Evolutionary conservation across 305 asterid species (phyloP).

Genomic region (Fraxinus ornus): DNA sequence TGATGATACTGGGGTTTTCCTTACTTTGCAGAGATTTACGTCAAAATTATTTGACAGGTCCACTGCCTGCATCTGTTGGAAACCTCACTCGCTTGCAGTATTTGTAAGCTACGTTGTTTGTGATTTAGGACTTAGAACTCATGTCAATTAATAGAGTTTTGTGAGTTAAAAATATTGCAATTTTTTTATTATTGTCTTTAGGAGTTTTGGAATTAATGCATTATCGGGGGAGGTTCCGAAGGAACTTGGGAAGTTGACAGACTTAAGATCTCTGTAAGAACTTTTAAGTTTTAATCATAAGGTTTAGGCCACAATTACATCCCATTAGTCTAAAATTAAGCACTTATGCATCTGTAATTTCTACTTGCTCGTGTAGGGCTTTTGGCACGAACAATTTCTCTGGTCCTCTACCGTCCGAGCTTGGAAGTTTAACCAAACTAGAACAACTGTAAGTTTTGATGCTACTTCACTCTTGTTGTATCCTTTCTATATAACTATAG

Average conservation of each 20-base stretch:
- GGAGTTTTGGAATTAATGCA: constrained; percentile 63
- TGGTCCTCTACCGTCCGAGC: constrained; percentile 70
- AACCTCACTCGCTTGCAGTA: constrained; percentile 59
- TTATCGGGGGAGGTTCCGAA: constrained; percentile 71
- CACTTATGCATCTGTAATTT: neutral
- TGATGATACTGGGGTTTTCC: neutral
- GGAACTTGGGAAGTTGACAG: constrained; percentile 72
- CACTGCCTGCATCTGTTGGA: constrained; percentile 56
- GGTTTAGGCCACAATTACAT: constrained; percentile 1
- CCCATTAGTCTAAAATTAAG: neutral
- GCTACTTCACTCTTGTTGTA: neutral
- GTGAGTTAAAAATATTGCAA: constrained; percentile 12
- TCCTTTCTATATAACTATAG: neutral
- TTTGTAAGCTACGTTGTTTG: constrained; percentile 38
- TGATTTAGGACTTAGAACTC: neutral
- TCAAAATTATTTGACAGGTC: constrained; percentile 68
- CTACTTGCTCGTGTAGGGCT: constrained; percentile 37
- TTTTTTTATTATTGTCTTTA: constrained; percentile 24
- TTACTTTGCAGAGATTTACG: constrained; percentile 44
- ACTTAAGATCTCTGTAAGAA: constrained; percentile 62
- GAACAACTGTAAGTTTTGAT: constrained; percentile 50
- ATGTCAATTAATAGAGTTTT: neutral
- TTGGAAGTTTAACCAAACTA: constrained; percentile 55
- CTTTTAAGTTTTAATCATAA: constrained; percentile 1
- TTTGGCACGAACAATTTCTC: constrained; percentile 70